Base-by-base conservation (phyloP, 176 grass and related monocot species). In the Avena insularis region DNA sequence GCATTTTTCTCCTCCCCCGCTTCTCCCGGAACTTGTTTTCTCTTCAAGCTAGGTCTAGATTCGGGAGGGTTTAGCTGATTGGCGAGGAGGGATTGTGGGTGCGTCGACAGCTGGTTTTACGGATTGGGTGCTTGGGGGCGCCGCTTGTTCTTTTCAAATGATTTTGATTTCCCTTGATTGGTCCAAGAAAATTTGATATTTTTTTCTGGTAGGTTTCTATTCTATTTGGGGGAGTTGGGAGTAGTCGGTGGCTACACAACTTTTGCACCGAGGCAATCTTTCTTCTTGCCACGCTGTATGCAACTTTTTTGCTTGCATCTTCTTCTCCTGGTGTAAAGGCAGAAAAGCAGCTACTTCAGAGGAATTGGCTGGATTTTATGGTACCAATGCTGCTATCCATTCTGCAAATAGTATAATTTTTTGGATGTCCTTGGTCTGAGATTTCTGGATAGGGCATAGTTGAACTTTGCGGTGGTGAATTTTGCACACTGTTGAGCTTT, bases 31-130 rank as follows among this genome's bases (percentile, higher is more conserved):
- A 17, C 50, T 47, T 8, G 17, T 16, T 46, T 68, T 29, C 62
- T 16, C 36, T 57, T 40, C 20, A 36, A 60, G 49, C 36, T 55
- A 27, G 43, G 50, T 46, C 54, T 51, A 23, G 21, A 83, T 86
- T 86, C 58, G 82, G 54, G 33, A 35, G 33, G 47, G 58, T 78
- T 90, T 73, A 51, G 36, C 64, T 77, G 55, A 82, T 71, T 83
- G 20, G 61, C 19, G 13, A 47, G 25, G 38, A 79, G 74, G 49
- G 56, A 29, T 62, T 36, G 38, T 25, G 67, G 61, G 21, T 61
- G 53, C 27, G 8, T 65, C 45, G 38, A 31, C 33, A n/a, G 48
- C 46, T 15, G 46, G 51, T 83, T 83, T 83, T 17, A 65, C 10
- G 82, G 48, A 51, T 48, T 92, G 75, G 25, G 43, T 51, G 43